Conservation (phyloP, 73 alveolate genomes). For the Paramecium biaurelia region DNA sequence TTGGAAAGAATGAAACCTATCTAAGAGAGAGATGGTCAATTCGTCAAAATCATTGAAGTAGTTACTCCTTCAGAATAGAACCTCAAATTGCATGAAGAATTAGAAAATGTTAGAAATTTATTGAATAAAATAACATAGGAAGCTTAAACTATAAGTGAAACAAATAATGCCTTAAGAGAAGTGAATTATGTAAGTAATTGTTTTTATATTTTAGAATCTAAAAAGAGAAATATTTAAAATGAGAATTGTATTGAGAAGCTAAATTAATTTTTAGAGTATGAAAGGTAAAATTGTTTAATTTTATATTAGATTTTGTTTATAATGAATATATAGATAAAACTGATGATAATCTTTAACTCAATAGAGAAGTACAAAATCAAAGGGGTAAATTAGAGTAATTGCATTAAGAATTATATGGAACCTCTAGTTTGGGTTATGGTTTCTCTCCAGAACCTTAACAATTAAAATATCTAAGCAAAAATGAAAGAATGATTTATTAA, state of each 20-base stretch:
- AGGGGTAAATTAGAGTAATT: conserved; percentile 32
- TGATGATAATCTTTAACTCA: conserved; percentile 24
- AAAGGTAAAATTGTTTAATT: conserved; percentile 12
- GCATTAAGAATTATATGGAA: conserved; percentile 46
- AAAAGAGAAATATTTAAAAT: conserved; percentile 57
- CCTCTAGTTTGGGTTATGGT: conserved; percentile 42
- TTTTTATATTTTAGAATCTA: neutral
- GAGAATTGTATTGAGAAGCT: conserved; percentile 48
- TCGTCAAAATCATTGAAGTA: neutral
- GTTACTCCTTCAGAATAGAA: conserved; percentile 52
- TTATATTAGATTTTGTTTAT: conserved; percentile 39
- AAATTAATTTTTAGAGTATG: conserved; percentile 30
- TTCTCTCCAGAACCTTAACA: conserved; percentile 37
- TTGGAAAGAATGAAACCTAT: conserved; percentile 57
- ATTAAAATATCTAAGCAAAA: conserved; percentile 32
- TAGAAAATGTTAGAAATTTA: conserved; percentile 39
- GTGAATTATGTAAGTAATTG: neutral
- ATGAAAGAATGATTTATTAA: conserved; percentile 45
- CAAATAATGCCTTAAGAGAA: neutral
- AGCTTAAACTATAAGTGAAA: neutral
- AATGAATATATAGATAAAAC: conserved; percentile 48
- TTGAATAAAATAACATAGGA: neutral
- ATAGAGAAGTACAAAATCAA: conserved; percentile 42
- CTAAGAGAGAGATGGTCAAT: conserved; percentile 46
- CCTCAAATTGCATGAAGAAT: conserved; percentile 53